phyloP scores from a whole-genome alignment of 352 stramenopile species.

The Phytopythium mirpurense region DNA sequence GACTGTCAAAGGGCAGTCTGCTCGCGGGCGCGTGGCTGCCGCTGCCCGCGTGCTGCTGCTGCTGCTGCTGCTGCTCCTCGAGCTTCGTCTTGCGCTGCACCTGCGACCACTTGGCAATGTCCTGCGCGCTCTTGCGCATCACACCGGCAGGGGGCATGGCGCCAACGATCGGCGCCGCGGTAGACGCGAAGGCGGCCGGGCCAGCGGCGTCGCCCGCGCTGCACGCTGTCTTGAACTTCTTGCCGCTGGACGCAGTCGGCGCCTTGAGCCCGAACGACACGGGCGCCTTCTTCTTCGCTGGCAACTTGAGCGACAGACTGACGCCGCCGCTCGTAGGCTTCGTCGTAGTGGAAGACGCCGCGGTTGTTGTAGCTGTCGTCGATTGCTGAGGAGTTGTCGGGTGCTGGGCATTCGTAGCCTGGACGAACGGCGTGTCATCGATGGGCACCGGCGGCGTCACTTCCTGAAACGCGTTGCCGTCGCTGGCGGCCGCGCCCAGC shows the following conservation, averaged over 20 bases:
- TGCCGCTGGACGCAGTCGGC: conserved; percentile 6
- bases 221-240: conserved; percentile 2
- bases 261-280: conserved; percentile 66
- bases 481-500: conserved; percentile 14
- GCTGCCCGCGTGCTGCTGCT: not conserved
- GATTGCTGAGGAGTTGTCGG: not conserved
- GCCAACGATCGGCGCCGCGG: conserved; percentile 12
- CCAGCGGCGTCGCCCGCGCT: not conserved
- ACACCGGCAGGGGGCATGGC: conserved; percentile 13
- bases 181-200: conserved; percentile 4
- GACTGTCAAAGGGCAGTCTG: not conserved
- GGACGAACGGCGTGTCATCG: conserved; percentile 34
- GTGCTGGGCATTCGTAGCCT: conserved; percentile 10
- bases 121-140: conserved; percentile 69
- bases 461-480: conserved; percentile 30
- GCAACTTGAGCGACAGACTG: conserved; percentile 38
- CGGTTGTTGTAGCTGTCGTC: not conserved
- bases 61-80: conserved; percentile 9
- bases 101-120: conserved; percentile 85
- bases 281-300: conserved; percentile 49
- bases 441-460: conserved; percentile 43
- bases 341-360: not conserved
- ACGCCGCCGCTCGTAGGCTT: conserved; percentile 4
- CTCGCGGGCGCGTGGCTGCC: not conserved
- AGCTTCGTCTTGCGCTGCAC: conserved; percentile 29